Conservation (phyloP, 139 green algal species). For the Spirogloea muscicola region DNA sequence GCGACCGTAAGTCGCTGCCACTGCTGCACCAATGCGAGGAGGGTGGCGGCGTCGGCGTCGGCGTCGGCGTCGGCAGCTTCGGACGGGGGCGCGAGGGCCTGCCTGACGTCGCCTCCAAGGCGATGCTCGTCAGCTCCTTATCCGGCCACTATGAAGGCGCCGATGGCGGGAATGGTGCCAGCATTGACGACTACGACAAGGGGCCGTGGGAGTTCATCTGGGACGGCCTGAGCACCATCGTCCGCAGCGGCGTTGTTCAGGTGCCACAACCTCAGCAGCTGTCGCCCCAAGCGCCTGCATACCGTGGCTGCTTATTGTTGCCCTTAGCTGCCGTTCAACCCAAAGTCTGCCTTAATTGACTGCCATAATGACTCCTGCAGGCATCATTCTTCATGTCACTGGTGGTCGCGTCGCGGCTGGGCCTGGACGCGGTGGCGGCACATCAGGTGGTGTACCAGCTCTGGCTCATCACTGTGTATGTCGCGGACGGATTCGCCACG, state of each 20-base stretch:
- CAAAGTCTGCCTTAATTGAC: background rate
- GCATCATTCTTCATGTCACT: slow-evolving; percentile 60
- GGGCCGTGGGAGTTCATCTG: slow-evolving; percentile 40
- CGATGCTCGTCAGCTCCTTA: too few species aligned
- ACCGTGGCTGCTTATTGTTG: background rate
- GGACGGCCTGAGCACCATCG: slow-evolving; percentile 61
- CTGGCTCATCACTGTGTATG: slow-evolving; percentile 61
- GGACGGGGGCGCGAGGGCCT: too few species aligned
- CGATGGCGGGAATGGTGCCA: too few species aligned
- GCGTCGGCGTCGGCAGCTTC: too few species aligned
- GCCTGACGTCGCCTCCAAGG: too few species aligned
- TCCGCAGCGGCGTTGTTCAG: slow-evolving; percentile 52
- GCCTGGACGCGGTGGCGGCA: slow-evolving; percentile 55
- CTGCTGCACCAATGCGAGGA: too few species aligned
- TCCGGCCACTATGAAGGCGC: too few species aligned
- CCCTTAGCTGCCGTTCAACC: background rate
- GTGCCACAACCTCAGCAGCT: background rate
- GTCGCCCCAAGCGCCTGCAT: background rate
- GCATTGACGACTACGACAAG: too few species aligned
- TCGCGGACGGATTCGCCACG: slow-evolving; percentile 67
- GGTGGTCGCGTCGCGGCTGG: slow-evolving; percentile 47
- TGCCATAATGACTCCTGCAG: slow-evolving; percentile 31
- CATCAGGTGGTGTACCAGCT: slow-evolving; percentile 63
- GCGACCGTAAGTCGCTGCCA: too few species aligned
- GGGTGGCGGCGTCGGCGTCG: too few species aligned